These are phyloP conservation scores for Entomortierella lignicola DNA, from an alignment of 192 early-diverging fungal species.

Conservation along the genomic window DNA sequence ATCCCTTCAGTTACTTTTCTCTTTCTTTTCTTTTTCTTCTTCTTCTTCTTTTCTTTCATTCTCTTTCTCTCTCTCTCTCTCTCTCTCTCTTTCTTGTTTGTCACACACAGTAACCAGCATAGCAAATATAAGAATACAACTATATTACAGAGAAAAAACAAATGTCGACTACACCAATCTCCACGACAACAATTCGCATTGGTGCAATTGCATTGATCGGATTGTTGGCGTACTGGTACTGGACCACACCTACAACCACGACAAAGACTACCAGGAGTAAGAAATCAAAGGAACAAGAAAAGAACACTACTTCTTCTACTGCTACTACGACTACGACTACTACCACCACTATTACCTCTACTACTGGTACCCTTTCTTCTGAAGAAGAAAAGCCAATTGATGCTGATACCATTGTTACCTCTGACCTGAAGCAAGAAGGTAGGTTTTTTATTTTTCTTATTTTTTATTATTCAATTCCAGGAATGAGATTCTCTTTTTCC, in stretches of 20 bases:
- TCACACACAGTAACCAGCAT: no score
- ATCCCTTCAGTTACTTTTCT: no score
- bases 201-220: constrained; percentile 19
- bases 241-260: neutral
- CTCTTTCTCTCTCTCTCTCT: neutral
- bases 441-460: no score
- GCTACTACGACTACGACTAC: constrained; percentile 1
- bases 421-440: neutral
- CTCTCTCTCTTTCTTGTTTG: neutral
- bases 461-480: no score
- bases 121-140: no score
- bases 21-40: neutral
- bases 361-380: neutral
- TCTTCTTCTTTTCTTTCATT: neutral
- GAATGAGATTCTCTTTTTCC: no score
- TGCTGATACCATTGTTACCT: no score
- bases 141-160: neutral
- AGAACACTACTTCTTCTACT: no score
- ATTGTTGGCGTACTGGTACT: constrained; percentile 10
- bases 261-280: neutral
- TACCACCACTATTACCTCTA: constrained; percentile 1
- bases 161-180: neutral
- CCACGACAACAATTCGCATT: neutral
- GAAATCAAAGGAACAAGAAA: neutral
- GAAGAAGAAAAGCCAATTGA: neutral